Evolutionary conservation across 2,329 filamentous ascomycete genomes (phyloP).

Genomic region (Claviceps spartinae): DNA sequence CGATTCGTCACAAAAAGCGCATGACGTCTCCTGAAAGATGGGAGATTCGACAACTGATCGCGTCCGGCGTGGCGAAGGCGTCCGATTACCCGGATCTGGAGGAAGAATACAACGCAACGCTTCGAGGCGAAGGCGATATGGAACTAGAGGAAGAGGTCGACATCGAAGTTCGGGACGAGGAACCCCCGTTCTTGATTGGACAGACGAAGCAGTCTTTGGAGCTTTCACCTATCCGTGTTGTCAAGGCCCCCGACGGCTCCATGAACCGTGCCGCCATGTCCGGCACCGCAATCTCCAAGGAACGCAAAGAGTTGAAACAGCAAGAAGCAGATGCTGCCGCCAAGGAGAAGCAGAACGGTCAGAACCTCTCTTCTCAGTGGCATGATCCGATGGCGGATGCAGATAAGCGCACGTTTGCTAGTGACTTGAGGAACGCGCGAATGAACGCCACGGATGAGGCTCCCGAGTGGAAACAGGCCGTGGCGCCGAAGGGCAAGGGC

Average conservation of each 20-base stretch:
- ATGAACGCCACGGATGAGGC: constrained; percentile 51
- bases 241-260: constrained; percentile 96
- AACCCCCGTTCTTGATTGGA: constrained; percentile 87
- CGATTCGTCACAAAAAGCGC: constrained; percentile 63
- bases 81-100: constrained; percentile 91
- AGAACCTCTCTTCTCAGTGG: constrained; percentile 84
- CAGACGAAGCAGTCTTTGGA: constrained; percentile 96
- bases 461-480: constrained; percentile 85
- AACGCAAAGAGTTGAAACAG: constrained; percentile 76
- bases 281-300: constrained; percentile 75
- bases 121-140: constrained; percentile 75
- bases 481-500: constrained; percentile 52
- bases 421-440: constrained; percentile 62
- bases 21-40: constrained; percentile 94
- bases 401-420: constrained; percentile 77
- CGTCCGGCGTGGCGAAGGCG: constrained; percentile 83
- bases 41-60: constrained; percentile 95
- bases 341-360: constrained; percentile 56
- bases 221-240: constrained; percentile 85
- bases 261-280: constrained; percentile 94
- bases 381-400: constrained; percentile 89
- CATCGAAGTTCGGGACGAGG: constrained; percentile 91
- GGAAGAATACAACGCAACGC: constrained; percentile 79
- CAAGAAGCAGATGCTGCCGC: constrained; percentile 68
- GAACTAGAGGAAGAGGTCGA: constrained; percentile 94